Evolutionary conservation across 805 yeast species (phyloP), one percentile per base, ranked within the genome.

Genomic region (Millerozyma acaciae): DNA sequence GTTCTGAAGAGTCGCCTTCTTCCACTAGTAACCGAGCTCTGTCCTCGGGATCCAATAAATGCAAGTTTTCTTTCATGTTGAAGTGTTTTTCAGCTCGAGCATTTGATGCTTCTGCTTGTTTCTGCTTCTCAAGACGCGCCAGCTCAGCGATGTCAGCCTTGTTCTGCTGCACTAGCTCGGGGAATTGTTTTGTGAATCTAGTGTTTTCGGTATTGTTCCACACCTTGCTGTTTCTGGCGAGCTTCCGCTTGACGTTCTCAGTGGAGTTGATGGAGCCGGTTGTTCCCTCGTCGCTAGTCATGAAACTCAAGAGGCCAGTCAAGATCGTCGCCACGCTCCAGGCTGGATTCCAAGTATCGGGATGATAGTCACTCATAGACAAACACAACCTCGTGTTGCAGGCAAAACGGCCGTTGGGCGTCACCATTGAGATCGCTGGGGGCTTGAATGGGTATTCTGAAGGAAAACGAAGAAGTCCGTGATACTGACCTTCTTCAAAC

Each of bases 261-360:
- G 81, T 70, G 1, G 95, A 76, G 6, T 59, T 64, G 8, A 88
- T 76, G 6, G 90, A 78, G 0, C 97, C 97, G 0, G 96, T 81
- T 2, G 96, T 85, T 16, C 73, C 62, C 45, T 89, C 97, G 38
- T 76, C 75, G 7, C 93, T 81, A 1, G 95, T 86, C 97, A 89
- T 89, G 51, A 89, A 89, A 53, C 95, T 85, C 44, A 89, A 65
- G 22, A 89, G 64, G 0, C 97, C 97, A 8, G 80, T 84, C 46
- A 89, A 68, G 14, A 89, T 89, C 0, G 97, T 88, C 21, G 86
- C 69, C 16, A 89, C 96, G 28, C 88, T 78, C 97, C 97, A 89
- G 5, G 95, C 87, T 1, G 97, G 97, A 56, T 89, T 88, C 97
- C 97, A 89, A 1, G 83, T 66, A 55, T 88, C 93, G 3, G 96